Evolutionary conservation across 441 rosid genomes (phyloP).

Genomic region (Dalechampia spathulata): DNA sequence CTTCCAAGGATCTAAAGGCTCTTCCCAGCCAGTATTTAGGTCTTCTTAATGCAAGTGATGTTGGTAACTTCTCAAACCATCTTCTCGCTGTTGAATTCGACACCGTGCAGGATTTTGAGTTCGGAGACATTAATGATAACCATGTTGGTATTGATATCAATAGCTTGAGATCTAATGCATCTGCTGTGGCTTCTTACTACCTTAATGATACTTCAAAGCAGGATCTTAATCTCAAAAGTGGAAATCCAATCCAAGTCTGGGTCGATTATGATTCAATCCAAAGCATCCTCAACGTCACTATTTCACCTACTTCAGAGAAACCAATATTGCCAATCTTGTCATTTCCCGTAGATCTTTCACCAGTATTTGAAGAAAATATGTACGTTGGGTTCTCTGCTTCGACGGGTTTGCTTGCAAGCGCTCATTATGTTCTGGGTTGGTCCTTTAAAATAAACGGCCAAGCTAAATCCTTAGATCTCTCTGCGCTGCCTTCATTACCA

Average conservation of each 20-base stretch:
- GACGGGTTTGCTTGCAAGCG: slow-evolving; percentile 68
- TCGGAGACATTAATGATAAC: too few relatives aligned
- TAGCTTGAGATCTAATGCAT: slow-evolving; percentile 42
- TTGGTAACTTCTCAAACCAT: slow-evolving; percentile 47
- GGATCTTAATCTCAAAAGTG: slow-evolving; percentile 52
- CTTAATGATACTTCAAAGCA: slow-evolving; percentile 18
- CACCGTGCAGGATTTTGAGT: slow-evolving; percentile 65
- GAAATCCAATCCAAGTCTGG: slow-evolving; percentile 57
- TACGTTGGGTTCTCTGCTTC: slow-evolving; percentile 77
- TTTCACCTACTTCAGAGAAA: slow-evolving; percentile 49
- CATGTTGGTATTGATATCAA: slow-evolving; percentile 73
- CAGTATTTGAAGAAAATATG: slow-evolving; percentile 43
- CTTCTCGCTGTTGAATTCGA: slow-evolving; percentile 74
- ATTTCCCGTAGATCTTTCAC: slow-evolving; percentile 39
- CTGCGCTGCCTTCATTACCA: slow-evolving; percentile 58
- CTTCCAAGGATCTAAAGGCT: slow-evolving; percentile 29
- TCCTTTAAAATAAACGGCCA: slow-evolving; percentile 43
- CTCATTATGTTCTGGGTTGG: slow-evolving; percentile 72
- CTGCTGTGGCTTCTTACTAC: slow-evolving; percentile 37
- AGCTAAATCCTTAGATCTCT: slow-evolving; percentile 41
- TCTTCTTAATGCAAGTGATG: slow-evolving; percentile 46
- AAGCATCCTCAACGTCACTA: slow-evolving; percentile 38
- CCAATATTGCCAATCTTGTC: slow-evolving; percentile 51
- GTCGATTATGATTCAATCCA: slow-evolving; percentile 51
- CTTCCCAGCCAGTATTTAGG: slow-evolving; percentile 75